Conservation (phyloP, 1,139 yeast species). For the Meyerozyma athensensis region DNA sequence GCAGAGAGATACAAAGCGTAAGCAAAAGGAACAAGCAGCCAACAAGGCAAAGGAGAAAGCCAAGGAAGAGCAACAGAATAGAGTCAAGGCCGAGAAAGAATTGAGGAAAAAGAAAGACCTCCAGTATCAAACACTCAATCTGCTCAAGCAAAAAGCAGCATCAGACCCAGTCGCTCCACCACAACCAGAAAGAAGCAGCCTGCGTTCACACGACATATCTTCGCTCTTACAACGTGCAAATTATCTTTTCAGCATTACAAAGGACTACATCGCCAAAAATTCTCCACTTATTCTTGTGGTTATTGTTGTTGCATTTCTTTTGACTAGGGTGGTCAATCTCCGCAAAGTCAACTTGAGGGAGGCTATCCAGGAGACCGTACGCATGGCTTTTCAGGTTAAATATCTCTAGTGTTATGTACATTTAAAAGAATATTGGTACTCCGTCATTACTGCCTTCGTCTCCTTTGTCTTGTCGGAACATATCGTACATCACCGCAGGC, state of each 20-base stretch:
- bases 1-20: slow-evolving; percentile 14
- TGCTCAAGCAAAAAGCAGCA: slow-evolving; percentile 15
- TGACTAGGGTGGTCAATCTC: slow-evolving; percentile 19
- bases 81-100: slow-evolving; percentile 14
- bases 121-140: slow-evolving; percentile 31
- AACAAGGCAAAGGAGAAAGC: slow-evolving; percentile 9
- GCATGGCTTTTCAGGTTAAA: slow-evolving; percentile 44
- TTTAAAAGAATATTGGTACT: slow-evolving; percentile 4
- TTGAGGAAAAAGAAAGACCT: slow-evolving; percentile 25
- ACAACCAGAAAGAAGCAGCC: slow-evolving; percentile 3
- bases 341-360: slow-evolving; percentile 27
- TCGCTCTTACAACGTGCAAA: slow-evolving; percentile 12
- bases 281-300: slow-evolving; percentile 25
- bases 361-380: slow-evolving; percentile 32
- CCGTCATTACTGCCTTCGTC: neutral
- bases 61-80: slow-evolving; percentile 12
- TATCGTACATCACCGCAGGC: neutral
- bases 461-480: neutral
- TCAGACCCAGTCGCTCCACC: slow-evolving; percentile 3
- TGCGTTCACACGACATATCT: slow-evolving; percentile 6
- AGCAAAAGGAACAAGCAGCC: slow-evolving; percentile 14
- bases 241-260: slow-evolving; percentile 16
- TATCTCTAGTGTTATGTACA: slow-evolving; percentile 20
- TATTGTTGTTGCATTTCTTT: slow-evolving; percentile 19
- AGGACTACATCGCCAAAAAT: slow-evolving; percentile 25